Conservation (phyloP, 345 rosid genomes). For the Clausena lansium region DNA sequence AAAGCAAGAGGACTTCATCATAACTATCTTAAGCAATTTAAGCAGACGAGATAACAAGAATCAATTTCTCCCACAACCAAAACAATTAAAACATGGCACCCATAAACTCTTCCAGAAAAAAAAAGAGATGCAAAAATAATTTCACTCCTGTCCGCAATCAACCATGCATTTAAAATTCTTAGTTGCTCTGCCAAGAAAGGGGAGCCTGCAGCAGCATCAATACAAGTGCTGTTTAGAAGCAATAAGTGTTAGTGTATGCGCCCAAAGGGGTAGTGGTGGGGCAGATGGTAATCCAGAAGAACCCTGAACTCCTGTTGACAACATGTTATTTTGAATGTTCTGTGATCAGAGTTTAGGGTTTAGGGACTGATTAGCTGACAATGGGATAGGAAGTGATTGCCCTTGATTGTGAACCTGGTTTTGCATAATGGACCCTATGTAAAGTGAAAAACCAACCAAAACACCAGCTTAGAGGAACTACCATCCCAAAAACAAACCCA, state of each 20-base stretch:
- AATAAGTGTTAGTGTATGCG: background rate
- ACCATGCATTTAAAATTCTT: background rate
- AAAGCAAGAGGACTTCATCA: background rate
- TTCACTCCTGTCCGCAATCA: constrained; percentile 2
- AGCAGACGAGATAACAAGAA: background rate
- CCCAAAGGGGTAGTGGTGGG: background rate
- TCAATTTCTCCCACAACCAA: background rate
- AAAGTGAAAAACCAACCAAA: constrained; percentile 14
- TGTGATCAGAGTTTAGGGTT: constrained; percentile 51
- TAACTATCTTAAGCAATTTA: background rate
- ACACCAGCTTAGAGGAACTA: constrained; percentile 20
- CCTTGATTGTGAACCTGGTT: constrained; percentile 59
- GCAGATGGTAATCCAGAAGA: constrained; percentile 66
- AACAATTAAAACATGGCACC: background rate
- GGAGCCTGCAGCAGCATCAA: background rate
- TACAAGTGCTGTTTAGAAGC: background rate
- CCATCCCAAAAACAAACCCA: constrained; percentile 16
- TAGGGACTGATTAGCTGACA: constrained; percentile 71
- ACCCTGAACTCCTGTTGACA: constrained; percentile 58
- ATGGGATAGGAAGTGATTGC: constrained; percentile 51
- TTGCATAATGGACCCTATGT: constrained; percentile 46
- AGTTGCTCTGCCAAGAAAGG: background rate
- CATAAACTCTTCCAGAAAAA: background rate
- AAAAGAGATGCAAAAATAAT: background rate
- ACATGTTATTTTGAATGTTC: constrained; percentile 61